phyloP scores from a whole-genome alignment of 2,329 filamentous ascomycete species.

The Basipetospora chlamydospora region DNA sequence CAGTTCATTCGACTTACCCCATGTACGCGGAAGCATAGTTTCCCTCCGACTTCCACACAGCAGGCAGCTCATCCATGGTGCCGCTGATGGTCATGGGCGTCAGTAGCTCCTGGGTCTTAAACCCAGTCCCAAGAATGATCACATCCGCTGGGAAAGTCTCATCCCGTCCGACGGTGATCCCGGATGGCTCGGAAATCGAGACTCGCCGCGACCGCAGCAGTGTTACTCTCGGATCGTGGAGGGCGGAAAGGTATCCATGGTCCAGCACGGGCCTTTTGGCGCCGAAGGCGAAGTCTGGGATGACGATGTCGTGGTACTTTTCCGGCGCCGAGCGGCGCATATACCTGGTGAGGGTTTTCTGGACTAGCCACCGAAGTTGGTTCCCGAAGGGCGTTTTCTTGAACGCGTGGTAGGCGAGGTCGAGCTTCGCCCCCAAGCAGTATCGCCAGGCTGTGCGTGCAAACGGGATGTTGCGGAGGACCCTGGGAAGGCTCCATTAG shows the following conservation, averaged over 20 bases:
- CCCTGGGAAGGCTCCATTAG: too few relatives aligned
- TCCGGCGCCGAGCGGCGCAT: conserved; percentile 13
- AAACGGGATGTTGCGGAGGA: not conserved
- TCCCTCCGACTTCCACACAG: not conserved
- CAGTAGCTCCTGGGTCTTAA: conserved; percentile 13
- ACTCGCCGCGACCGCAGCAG: not conserved
- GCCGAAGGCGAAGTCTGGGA: conserved; percentile 18
- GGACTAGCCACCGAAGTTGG: conserved; percentile 11
- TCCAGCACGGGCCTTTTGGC: conserved; percentile 22
- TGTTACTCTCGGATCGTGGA: not conserved
- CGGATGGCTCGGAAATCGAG: not conserved
- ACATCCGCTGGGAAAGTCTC: not conserved
- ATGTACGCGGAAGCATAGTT: not conserved
- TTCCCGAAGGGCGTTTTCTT: not conserved
- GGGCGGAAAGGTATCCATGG: conserved; percentile 1
- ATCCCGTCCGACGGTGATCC: not conserved
- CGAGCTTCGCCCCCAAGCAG: not conserved
- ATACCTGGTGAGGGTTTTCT: conserved; percentile 15
- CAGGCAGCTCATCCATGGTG: not conserved
- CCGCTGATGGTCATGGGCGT: conserved; percentile 15
- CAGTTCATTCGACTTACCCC: too few relatives aligned
- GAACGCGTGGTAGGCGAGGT: not conserved
- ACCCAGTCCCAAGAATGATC: conserved; percentile 16
- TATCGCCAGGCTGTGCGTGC: not conserved
- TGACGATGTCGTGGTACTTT: conserved; percentile 15